A percentile compares a stretch with the other conserved stretches of the same genome.
These are phyloP conservation scores for Xylaria acuta DNA, from an alignment of 495 filamentous ascomycete genomes.

Conservation along the genomic window DNA sequence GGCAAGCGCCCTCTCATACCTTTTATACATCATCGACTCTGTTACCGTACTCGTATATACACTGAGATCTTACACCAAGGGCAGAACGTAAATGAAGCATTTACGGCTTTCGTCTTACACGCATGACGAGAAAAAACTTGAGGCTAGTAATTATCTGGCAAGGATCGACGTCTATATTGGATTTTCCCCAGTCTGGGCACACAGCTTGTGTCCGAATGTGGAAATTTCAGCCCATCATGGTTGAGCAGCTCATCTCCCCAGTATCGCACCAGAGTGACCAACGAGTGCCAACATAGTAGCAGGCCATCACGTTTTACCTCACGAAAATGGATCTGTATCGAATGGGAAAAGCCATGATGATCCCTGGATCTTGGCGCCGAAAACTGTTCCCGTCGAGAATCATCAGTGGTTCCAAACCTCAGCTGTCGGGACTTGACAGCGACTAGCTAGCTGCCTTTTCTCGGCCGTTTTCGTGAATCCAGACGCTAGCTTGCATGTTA, in stretches of 20 bases:
- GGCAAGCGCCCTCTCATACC: background rate
- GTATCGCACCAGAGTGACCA: background rate
- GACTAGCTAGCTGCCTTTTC: background rate
- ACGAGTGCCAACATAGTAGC: background rate
- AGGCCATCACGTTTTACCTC: background rate
- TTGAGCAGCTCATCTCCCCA: background rate
- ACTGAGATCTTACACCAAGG: background rate
- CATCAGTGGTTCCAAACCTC: background rate
- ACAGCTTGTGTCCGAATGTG: background rate
- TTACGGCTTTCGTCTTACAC: background rate
- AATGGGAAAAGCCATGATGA: background rate
- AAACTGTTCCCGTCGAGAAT: background rate
- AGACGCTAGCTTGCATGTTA: background rate
- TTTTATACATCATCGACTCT: background rate
- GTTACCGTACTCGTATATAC: background rate
- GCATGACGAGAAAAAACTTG: background rate
- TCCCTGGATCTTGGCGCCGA: background rate
- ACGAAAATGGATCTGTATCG: background rate
- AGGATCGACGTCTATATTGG: slow-evolving; percentile 6
- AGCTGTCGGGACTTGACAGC: background rate
- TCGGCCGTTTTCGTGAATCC: background rate
- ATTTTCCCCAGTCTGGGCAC: background rate
- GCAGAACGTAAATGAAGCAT: background rate
- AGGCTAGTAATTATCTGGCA: background rate
- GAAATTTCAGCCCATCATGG: slow-evolving; percentile 11